phyloP scores from a whole-genome alignment of 2,329 filamentous ascomycete genomes.

The Aureobasidium melanogenum region DNA sequence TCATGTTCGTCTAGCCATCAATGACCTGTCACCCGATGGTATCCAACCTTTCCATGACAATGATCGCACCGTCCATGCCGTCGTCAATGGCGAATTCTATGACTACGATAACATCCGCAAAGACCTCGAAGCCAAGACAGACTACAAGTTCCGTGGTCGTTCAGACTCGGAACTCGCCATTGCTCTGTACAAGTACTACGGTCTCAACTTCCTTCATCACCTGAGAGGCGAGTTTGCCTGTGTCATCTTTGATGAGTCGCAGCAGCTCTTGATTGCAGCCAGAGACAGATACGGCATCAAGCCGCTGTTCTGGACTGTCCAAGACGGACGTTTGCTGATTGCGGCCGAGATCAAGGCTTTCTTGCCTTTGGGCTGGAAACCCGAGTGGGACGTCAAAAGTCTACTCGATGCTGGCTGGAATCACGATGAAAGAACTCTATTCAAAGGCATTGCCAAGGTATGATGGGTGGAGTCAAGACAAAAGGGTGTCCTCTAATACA shows the following conservation, averaged over 20 bases:
- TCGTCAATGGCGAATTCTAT: slow-evolving; percentile 55
- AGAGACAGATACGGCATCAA: slow-evolving; percentile 51
- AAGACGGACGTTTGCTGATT: slow-evolving; percentile 34
- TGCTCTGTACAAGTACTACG: slow-evolving; percentile 44
- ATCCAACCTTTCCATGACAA: slow-evolving; percentile 36
- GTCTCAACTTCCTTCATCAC: slow-evolving; percentile 36
- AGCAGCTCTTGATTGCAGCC: slow-evolving; percentile 37
- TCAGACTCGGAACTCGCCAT: slow-evolving; percentile 47
- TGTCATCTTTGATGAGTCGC: slow-evolving; percentile 41
- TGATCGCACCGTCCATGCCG: slow-evolving; percentile 39
- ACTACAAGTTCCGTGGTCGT: slow-evolving; percentile 37
- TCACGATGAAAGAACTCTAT: slow-evolving; percentile 40
- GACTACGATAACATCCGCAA: slow-evolving; percentile 39
- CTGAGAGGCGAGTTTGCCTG: slow-evolving; percentile 49
- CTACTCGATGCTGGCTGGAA: slow-evolving; percentile 37
- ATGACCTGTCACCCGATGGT: slow-evolving; percentile 41
- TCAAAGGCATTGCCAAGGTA: slow-evolving; percentile 40
- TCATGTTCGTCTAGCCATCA: slow-evolving; percentile 45
- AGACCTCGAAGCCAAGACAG: slow-evolving; percentile 25
- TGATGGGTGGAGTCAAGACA: not conserved
- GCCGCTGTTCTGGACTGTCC: slow-evolving; percentile 44
- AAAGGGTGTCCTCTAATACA: slow-evolving; percentile 3
- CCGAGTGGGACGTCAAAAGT: slow-evolving; percentile 44
- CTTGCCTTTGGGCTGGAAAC: slow-evolving; percentile 41
- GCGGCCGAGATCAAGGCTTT: slow-evolving; percentile 49